A percentile compares a stretch with the other conserved stretches of the same genome.
These are phyloP conservation scores for Geotrichum aggregatum DNA, from an alignment of 1,139 yeast genomes.

Conservation along the genomic window DNA sequence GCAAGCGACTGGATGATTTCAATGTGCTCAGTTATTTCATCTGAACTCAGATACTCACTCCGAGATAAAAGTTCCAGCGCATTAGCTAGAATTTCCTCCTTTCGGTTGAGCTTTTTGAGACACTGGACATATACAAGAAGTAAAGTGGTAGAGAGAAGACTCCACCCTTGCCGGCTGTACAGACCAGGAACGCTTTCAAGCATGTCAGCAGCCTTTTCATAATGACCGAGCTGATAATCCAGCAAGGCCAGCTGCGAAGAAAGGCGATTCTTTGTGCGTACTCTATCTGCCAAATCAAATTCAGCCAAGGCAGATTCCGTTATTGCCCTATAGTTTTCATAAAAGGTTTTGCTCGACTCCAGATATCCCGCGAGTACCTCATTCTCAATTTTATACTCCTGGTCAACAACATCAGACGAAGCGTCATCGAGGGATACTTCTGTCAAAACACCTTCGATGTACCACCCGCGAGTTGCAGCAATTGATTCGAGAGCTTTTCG, in stretches of 20 bases:
- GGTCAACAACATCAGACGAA: constrained; percentile 22
- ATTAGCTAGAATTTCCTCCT: constrained; percentile 29
- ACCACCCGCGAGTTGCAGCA: constrained; percentile 37
- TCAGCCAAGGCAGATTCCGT: constrained; percentile 49
- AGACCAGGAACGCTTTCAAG: constrained; percentile 65
- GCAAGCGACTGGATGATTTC: constrained; percentile 24
- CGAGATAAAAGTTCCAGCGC: constrained; percentile 36
- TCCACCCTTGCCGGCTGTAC: constrained; percentile 56
- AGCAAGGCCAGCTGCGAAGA: constrained; percentile 79
- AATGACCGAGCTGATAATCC: constrained; percentile 56
- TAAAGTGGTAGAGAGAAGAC: constrained; percentile 59
- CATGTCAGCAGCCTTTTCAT: constrained; percentile 57
- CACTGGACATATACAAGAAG: constrained; percentile 67
- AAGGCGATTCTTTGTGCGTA: constrained; percentile 65
- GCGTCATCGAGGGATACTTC: constrained; percentile 38
- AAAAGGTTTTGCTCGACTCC: constrained; percentile 35
- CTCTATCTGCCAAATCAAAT: constrained; percentile 48
- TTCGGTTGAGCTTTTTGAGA: constrained; percentile 46
- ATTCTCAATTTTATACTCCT: constrained; percentile 23
- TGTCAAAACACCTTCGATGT: constrained; percentile 44
- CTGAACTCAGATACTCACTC: constrained; percentile 25
- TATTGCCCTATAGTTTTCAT: constrained; percentile 37
- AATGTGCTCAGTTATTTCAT: constrained; percentile 24
- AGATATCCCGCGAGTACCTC: constrained; percentile 24
- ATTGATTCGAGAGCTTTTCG: constrained; percentile 39